Conservation (phyloP, 331 rosid genomes). For the Spiraea crenata region DNA sequence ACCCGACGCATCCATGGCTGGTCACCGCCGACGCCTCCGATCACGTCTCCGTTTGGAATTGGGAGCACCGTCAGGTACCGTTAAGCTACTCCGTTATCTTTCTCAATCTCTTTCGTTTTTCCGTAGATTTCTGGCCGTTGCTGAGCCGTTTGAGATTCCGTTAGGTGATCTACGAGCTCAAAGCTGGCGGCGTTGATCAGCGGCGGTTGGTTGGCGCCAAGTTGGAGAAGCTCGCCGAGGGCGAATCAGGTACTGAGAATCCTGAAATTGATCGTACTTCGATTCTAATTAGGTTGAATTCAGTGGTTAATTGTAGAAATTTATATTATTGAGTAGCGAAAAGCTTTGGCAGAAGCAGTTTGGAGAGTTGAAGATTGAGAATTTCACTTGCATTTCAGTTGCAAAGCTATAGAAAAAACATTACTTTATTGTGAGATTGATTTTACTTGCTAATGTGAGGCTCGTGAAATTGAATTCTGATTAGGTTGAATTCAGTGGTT, state of each 20-base stretch:
- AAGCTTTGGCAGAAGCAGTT: not conserved
- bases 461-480: too few relatives aligned
- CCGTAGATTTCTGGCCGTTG: not conserved
- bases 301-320: not conserved
- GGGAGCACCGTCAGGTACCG: conserved; percentile 95
- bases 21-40: conserved; percentile 97
- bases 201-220: conserved; percentile 96
- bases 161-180: conserved; percentile 92
- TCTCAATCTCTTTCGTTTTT: not conserved
- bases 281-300: not conserved
- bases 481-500: too few relatives aligned
- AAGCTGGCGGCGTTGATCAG: conserved; percentile 97
- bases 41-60: conserved; percentile 98
- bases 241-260: conserved; percentile 64
- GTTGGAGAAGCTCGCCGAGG: conserved; percentile 97
- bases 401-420: too few relatives aligned
- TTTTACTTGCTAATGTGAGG: too few relatives aligned
- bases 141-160: not conserved
- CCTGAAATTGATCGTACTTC: not conserved
- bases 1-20: conserved; percentile 99
- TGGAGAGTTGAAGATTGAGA: not conserved
- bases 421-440: too few relatives aligned
- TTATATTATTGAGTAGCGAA: not conserved
- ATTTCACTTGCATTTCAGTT: too few relatives aligned
- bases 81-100: not conserved